These are phyloP conservation scores for Aspergillus ibericus DNA, from an alignment of 2,329 filamentous ascomycete genomes.

Conservation along the genomic window DNA sequence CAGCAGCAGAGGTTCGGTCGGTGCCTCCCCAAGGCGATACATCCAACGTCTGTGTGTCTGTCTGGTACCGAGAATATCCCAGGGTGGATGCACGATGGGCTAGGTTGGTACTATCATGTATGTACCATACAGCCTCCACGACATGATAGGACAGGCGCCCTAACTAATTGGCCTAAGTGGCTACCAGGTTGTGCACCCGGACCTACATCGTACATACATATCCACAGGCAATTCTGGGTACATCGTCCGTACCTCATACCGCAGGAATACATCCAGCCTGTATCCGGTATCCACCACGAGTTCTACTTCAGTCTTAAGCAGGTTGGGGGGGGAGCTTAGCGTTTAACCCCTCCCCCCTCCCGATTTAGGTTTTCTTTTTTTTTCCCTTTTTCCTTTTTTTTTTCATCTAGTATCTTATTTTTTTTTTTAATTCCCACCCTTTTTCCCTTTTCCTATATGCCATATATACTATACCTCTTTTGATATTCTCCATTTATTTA, in stretches of 20 bases:
- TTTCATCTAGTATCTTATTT: too few relatives aligned
- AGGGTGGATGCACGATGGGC: slow-evolving; percentile 1
- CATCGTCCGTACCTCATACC: background rate
- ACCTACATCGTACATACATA: background rate
- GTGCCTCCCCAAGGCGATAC: background rate
- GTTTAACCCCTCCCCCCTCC: background rate
- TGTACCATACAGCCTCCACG: background rate
- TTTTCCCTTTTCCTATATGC: background rate
- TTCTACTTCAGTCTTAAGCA: background rate
- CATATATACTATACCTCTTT: background rate
- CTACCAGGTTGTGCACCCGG: background rate
- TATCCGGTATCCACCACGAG: slow-evolving; percentile 5
- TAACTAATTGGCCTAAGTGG: background rate
- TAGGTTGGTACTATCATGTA: background rate
- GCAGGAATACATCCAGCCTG: background rate
- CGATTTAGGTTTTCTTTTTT: background rate
- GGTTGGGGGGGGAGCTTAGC: background rate
- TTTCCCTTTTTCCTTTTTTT: background rate
- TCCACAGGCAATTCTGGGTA: background rate
- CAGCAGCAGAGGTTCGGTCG: background rate
- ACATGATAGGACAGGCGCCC: too few relatives aligned
- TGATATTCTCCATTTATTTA: background rate
- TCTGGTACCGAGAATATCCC: background rate
- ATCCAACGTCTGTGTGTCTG: background rate
- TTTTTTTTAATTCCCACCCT: background rate